phyloP scores from a whole-genome alignment of 495 filamentous ascomycete genomes.

The Tricharina praecox region DNA sequence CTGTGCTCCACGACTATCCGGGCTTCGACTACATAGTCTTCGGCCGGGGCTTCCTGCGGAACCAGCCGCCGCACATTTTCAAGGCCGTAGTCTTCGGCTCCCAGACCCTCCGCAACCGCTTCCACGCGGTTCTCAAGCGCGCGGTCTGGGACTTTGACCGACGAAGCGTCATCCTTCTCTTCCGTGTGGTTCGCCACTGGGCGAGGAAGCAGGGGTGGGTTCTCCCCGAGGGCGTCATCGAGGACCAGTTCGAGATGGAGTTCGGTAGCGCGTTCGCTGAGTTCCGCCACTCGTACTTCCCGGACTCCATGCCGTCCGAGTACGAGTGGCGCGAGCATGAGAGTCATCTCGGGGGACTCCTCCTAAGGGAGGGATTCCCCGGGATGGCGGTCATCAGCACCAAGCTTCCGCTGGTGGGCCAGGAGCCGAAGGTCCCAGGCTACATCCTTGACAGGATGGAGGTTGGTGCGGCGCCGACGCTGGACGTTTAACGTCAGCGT shows the following conservation, averaged over 20 bases:
- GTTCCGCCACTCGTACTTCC: not conserved
- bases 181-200: not conserved
- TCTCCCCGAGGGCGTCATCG: not conserved
- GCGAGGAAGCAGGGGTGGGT: not conserved
- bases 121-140: not conserved
- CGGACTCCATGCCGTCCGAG: not conserved
- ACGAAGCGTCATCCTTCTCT: not conserved
- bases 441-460: not conserved
- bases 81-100: not conserved
- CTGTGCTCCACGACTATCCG: slow-evolving; percentile 3
- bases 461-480: not conserved
- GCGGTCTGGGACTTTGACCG: slow-evolving; percentile 2
- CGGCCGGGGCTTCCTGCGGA: not conserved
- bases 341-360: not conserved
- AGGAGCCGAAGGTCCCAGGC: not conserved
- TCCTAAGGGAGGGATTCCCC: too few relatives aligned
- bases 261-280: not conserved
- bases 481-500: not conserved
- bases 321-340: slow-evolving; percentile 1
- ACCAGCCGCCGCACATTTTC: not conserved
- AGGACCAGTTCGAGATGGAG: slow-evolving; percentile 1
- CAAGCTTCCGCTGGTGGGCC: not conserved
- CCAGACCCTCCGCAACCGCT: not conserved
- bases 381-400: not conserved
- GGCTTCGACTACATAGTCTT: slow-evolving; percentile 5